Conservation (phyloP, 305 asterid genomes). For the Fraxinus nigra region DNA sequence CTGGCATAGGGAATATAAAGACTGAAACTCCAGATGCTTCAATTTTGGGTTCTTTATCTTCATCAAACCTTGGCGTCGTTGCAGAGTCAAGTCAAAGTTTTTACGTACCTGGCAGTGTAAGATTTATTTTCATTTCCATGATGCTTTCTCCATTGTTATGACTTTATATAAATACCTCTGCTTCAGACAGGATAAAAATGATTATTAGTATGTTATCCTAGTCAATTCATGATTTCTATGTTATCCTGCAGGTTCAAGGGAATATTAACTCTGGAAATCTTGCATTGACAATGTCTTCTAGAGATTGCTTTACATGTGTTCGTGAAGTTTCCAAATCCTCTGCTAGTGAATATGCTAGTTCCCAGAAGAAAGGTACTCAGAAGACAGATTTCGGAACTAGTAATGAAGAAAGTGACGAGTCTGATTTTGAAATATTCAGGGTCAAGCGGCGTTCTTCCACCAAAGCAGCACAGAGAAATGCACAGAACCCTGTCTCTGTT, state of each 20-base stretch:
- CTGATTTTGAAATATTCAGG: slow-evolving; percentile 80
- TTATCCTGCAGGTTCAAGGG: slow-evolving; percentile 31
- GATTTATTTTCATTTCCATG: slow-evolving; percentile 18
- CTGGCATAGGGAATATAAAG: slow-evolving; percentile 18
- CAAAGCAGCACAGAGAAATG: slow-evolving; percentile 49
- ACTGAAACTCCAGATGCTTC: slow-evolving; percentile 31
- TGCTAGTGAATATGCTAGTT: slow-evolving; percentile 22
- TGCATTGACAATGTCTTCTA: slow-evolving; percentile 24
- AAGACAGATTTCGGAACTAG: slow-evolving; percentile 28
- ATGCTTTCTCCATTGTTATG: slow-evolving; percentile 2
- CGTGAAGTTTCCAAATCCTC: slow-evolving; percentile 36
- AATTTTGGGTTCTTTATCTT: slow-evolving; percentile 25
- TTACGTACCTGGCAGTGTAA: slow-evolving; percentile 33
- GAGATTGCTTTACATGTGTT: slow-evolving; percentile 22
- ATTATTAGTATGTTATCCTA: neutral
- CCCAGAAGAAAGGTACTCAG: slow-evolving; percentile 26
- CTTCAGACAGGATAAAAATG: neutral
- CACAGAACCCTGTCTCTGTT: slow-evolving; percentile 35
- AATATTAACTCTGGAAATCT: slow-evolving; percentile 25
- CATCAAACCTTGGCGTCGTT: slow-evolving; percentile 14
- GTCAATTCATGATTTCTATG: slow-evolving; percentile 14
- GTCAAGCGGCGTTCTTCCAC: slow-evolving; percentile 69
- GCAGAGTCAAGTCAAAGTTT: slow-evolving; percentile 26
- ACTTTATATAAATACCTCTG: slow-evolving; percentile 1
- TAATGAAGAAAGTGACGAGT: slow-evolving; percentile 59